Evolutionary conservation across 192 early-diverging fungal genomes (phyloP).

Genomic region (Dispira simplex): DNA sequence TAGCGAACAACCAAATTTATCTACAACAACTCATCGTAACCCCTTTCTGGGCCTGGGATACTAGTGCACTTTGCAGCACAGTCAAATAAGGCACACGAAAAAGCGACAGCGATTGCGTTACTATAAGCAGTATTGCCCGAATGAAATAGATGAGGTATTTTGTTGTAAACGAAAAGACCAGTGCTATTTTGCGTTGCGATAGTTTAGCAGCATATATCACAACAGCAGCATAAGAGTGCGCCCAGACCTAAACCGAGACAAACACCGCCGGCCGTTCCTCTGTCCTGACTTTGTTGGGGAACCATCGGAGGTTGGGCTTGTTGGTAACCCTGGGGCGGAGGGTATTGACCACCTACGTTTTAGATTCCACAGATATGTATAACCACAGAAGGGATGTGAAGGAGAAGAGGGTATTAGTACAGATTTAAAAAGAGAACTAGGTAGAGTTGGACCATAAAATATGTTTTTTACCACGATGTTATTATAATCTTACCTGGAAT

Average conservation of each 20-base stretch:
- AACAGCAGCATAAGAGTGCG: conserved; percentile 4
- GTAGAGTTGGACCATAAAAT: neutral
- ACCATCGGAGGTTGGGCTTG: neutral
- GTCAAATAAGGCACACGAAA: too few relatives aligned
- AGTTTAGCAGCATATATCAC: conserved; percentile 4
- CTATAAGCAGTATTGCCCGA: too few relatives aligned
- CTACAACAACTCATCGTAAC: too few relatives aligned
- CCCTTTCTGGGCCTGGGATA: too few relatives aligned
- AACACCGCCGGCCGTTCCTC: neutral
- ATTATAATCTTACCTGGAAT: neutral
- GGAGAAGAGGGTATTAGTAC: neutral
- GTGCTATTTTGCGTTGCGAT: too few relatives aligned
- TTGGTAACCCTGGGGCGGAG: conserved; percentile 1
- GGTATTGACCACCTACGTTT: neutral
- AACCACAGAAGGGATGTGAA: neutral
- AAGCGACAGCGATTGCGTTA: too few relatives aligned
- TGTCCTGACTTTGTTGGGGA: neutral
- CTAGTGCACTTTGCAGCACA: too few relatives aligned
- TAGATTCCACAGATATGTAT: neutral
- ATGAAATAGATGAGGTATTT: too few relatives aligned
- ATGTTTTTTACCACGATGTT: neutral
- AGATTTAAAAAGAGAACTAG: neutral
- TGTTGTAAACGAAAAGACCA: too few relatives aligned
- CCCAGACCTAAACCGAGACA: neutral
- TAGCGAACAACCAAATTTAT: too few relatives aligned